Base-by-base conservation (phyloP, 1,139 yeast genomes). In the Zhuliangozyma parablackwelliae region DNA sequence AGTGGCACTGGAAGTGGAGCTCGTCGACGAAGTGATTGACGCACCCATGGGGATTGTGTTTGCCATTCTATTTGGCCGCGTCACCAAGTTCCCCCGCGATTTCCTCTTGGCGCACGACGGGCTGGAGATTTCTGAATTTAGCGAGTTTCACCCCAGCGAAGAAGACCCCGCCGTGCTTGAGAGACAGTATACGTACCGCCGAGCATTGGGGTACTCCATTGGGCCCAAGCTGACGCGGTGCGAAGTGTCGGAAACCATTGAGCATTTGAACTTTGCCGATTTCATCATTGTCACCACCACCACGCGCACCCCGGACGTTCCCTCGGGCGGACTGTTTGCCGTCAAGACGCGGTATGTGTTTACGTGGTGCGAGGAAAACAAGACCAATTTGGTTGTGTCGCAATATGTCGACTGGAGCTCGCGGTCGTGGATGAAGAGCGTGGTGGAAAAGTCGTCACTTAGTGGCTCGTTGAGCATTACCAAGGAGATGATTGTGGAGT, bases 141-240 rank as follows among this genome's bases (percentile, higher is more conserved):
- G 55, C 12, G 49, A 56, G n/a, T 74, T 75, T 39, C 54, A 51
- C 20, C 63, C 65, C 0, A 47, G 51, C 32, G 62, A 60, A 21
- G 59, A 55, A 9, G 61, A 61, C 28, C 65, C 68, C 3, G 51
- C 63, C 5, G 49, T 47, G 16, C 45, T 59, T 28, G 59, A 55
- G 38, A 53, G 83, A 35, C 41, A 45, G 0, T 75, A 61, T 46
- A 60, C 63, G 2, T 78, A 76, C 47, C 59, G 69, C 31, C 63
- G 71, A 42, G 71, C 69, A 3, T 57, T 78, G 30, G 77, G 76
- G 6, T 77, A 70, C 47, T 63, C 79, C 0, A 66, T 78, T 33
- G 83, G 83, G 0, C 83, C 83, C 7, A 75, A 73, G 41, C 69
- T 78, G 3, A 76, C 83, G 5, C 64, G 61, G 34, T 78, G 80